phyloP scores from a whole-genome alignment of 345 rosid genomes.

The Gossypium thurberi region DNA sequence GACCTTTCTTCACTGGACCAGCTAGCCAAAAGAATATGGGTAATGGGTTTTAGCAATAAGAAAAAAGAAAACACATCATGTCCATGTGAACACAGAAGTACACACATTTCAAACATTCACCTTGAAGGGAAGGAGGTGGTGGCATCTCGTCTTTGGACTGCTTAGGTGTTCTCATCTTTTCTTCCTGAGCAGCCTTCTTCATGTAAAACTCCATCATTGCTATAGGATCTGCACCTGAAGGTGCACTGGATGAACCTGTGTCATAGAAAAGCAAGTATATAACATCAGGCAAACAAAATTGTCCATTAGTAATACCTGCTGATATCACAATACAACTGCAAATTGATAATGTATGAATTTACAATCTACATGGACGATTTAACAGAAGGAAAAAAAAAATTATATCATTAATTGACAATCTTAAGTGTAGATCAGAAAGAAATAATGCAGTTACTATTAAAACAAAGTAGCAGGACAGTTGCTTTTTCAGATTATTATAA shows the following conservation, averaged over 20 bases:
- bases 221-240: slow-evolving; percentile 64
- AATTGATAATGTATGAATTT: background rate
- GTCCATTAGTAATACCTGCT: background rate
- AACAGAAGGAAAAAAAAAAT: background rate
- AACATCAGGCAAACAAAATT: background rate
- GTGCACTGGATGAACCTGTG: slow-evolving; percentile 35
- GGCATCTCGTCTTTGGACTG: slow-evolving; percentile 99
- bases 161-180: slow-evolving; percentile 81
- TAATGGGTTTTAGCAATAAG: background rate
- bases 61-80: slow-evolving; percentile 7
- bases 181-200: slow-evolving; percentile 99
- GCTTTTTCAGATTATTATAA: background rate
- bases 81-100: background rate
- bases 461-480: background rate
- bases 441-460: background rate
- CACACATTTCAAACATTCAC: slow-evolving; percentile 19
- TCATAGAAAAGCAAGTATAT: background rate
- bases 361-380: background rate
- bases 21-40: slow-evolving; percentile 16
- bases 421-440: background rate
- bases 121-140: slow-evolving; percentile 93
- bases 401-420: background rate
- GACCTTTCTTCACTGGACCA: slow-evolving; percentile 66
- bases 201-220: slow-evolving; percentile 99
- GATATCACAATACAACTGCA: background rate